Percentiles rank a stretch among this genome's conserved stretches.
phyloP scores from a whole-genome alignment of 2,329 filamentous ascomycete genomes.

The Colletotrichum scovillei region DNA sequence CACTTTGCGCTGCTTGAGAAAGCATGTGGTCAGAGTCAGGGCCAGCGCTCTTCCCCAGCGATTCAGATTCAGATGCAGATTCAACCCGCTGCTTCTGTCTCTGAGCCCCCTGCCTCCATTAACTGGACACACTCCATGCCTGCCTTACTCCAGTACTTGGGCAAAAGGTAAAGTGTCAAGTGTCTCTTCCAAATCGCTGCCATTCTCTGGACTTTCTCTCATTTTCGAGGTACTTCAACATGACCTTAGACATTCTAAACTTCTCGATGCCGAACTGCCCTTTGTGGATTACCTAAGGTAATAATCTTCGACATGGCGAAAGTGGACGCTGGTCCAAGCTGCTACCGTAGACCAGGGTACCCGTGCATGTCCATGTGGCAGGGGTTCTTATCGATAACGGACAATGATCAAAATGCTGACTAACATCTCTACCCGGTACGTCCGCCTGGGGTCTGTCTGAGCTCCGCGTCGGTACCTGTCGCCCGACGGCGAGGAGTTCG shows the following conservation, averaged over 20 bases:
- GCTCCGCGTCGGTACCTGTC: slow-evolving; percentile 23
- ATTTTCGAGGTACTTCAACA: background rate
- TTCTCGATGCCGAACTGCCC: background rate
- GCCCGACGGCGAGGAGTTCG: slow-evolving; percentile 27
- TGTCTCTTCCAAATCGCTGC: background rate
- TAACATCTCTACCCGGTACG: slow-evolving; percentile 11
- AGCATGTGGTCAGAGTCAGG: slow-evolving; percentile 23
- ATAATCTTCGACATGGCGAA: background rate
- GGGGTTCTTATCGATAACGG: slow-evolving; percentile 23
- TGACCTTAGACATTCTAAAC: background rate
- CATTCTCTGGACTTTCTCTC: background rate
- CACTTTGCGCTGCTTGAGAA: background rate
- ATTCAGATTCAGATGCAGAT: background rate
- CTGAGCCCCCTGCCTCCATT: background rate
- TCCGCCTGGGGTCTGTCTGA: slow-evolving; percentile 14
- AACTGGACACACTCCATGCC: background rate
- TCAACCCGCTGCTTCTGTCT: background rate
- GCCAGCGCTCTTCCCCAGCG: background rate
- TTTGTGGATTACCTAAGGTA: background rate
- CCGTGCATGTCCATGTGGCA: background rate
- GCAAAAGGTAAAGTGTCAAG: too few relatives aligned
- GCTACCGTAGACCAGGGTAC: background rate
- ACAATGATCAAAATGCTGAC: slow-evolving; percentile 10
- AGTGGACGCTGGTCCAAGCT: background rate
- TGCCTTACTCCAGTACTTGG: background rate